Percentiles rank a stretch among this genome's conserved stretches.
Conservation (phyloP, 108 stramenopile species). For the Craspedostauros australis region DNA sequence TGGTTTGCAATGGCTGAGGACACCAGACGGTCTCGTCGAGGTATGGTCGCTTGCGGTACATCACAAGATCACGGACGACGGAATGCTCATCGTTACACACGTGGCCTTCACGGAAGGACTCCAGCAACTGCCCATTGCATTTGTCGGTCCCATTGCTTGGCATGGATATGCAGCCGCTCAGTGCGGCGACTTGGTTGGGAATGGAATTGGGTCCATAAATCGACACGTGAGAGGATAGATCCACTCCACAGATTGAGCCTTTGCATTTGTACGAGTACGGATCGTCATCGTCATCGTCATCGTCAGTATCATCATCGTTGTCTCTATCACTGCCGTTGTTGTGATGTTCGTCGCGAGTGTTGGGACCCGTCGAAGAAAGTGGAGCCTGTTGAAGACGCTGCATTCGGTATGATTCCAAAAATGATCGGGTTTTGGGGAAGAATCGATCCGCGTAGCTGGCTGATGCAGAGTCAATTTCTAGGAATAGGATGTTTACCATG, state of each 20-base stretch:
- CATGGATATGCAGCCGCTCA: conserved; percentile 32
- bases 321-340: too few species aligned
- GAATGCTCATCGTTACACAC: too few species aligned
- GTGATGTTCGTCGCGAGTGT: too few species aligned
- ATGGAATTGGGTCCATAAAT: conserved; percentile 42
- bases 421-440: conserved; percentile 37
- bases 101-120: too few species aligned
- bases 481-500: conserved; percentile 30
- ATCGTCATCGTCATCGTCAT: too few species aligned
- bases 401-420: conserved; percentile 21
- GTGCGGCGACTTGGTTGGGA: conserved; percentile 40
- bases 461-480: conserved; percentile 52
- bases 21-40: too few species aligned
- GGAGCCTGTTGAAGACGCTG: background rate
- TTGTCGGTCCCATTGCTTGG: too few species aligned
- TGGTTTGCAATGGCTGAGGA: background rate
- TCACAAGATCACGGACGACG: too few species aligned
- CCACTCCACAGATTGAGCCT: conserved; percentile 13
- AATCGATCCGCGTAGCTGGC: conserved; percentile 34
- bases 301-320: too few species aligned
- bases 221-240: conserved; percentile 28
- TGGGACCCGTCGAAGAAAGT: conserved; percentile 13
- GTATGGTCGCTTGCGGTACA: too few species aligned
- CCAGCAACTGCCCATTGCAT: too few species aligned
- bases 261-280: conserved; percentile 5